Percentiles rank a stretch among this genome's conserved stretches.
These are phyloP conservation scores for Aspergillus fumigatiaffinis DNA, from an alignment of 2,329 filamentous ascomycete genomes.

Conservation along the genomic window DNA sequence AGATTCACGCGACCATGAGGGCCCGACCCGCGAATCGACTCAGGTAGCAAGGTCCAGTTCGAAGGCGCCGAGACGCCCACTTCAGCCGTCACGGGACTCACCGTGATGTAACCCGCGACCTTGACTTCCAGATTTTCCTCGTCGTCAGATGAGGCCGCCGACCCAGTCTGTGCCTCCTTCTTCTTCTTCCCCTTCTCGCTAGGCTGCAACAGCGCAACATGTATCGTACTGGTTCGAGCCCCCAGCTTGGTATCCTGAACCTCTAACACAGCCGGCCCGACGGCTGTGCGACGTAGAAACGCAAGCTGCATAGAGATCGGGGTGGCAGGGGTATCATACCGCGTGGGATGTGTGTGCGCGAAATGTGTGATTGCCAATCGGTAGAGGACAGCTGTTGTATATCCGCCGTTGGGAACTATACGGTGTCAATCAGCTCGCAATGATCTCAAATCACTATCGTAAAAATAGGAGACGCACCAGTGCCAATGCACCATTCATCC, in stretches of 20 bases:
- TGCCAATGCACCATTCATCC: conserved; percentile 63
- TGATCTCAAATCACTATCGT: neutral
- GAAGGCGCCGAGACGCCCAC: conserved; percentile 55
- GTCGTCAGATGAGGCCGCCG: conserved; percentile 17
- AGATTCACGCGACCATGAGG: conserved; percentile 28
- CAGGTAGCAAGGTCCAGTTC: conserved; percentile 49
- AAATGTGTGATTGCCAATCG: conserved; percentile 59
- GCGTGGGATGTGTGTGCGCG: conserved; percentile 53
- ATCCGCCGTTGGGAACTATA: conserved; percentile 67
- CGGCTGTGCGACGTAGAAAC: conserved; percentile 61
- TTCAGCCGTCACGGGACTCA: conserved; percentile 59
- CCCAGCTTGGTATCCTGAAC: conserved; percentile 64
- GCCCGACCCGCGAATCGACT: conserved; percentile 37
- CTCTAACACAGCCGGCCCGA: conserved; percentile 54
- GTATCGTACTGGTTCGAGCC: conserved; percentile 59
- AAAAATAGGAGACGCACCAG: conserved; percentile 42
- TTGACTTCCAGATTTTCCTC: conserved; percentile 50
- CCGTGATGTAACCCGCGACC: conserved; percentile 62
- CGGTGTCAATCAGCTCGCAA: conserved; percentile 5
- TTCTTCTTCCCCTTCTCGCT: conserved; percentile 29
- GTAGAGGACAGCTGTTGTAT: conserved; percentile 61
- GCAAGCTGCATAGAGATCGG: conserved; percentile 62
- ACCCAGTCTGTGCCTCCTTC: neutral
- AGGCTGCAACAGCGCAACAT: conserved; percentile 52
- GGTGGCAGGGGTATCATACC: conserved; percentile 47